Evolutionary conservation across 129 eudicot species (phyloP).

Genomic region (Artemisia tridentata): DNA sequence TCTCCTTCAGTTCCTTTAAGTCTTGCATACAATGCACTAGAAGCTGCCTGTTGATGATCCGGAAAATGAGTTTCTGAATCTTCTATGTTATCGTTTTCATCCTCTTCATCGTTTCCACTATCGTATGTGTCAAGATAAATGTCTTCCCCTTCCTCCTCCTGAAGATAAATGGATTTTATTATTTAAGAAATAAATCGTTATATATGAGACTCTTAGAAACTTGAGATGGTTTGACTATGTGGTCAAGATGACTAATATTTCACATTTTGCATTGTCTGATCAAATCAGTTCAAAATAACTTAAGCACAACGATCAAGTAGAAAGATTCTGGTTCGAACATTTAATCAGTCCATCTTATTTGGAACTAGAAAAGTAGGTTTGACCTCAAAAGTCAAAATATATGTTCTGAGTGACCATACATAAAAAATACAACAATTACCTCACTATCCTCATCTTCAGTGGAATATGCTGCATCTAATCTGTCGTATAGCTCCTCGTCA

Average conservation of each 20-base stretch:
- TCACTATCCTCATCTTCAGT: conserved; percentile 85
- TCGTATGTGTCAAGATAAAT: conserved; percentile 41
- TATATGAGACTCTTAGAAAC: neutral
- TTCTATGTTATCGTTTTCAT: conserved; percentile 41
- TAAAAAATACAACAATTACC: conserved; percentile 36
- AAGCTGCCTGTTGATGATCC: conserved; percentile 18
- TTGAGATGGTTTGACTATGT: neutral
- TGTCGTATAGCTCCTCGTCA: conserved; percentile 55
- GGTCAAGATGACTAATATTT: neutral
- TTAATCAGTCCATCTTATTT: neutral
- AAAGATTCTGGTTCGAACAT: neutral
- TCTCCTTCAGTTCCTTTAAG: neutral
- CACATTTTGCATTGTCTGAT: neutral
- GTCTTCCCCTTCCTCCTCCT: conserved; percentile 71
- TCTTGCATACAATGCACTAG: conserved; percentile 11
- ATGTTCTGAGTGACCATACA: neutral
- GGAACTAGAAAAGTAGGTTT: conserved; percentile 1
- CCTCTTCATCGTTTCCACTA: conserved; percentile 39
- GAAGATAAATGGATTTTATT: neutral
- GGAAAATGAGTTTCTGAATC: conserved; percentile 40
- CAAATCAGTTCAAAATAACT: too few relatives aligned
- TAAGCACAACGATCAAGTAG: neutral
- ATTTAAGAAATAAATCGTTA: neutral
- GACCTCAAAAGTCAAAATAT: conserved; percentile 4
- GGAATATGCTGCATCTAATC: conserved; percentile 67